Conservation (phyloP, 208 protist genomes). For the Crithidia bombi region DNA sequence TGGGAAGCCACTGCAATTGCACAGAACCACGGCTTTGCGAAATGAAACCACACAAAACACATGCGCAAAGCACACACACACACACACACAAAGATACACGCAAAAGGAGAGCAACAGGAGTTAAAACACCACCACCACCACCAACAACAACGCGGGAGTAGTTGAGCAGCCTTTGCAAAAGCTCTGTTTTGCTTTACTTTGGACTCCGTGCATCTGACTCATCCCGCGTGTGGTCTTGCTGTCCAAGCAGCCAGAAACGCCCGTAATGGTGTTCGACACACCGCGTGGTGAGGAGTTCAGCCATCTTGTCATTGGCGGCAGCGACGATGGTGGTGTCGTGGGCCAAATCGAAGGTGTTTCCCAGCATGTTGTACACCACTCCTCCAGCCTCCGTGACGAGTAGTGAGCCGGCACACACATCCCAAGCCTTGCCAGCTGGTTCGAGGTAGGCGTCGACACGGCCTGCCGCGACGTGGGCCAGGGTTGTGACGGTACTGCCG, state of each 20-base stretch:
- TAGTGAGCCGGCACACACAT: constrained; percentile 64
- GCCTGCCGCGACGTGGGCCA: constrained; percentile 64
- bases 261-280: constrained; percentile 43
- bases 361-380: constrained; percentile 58
- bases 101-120: background rate
- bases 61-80: too few relatives aligned
- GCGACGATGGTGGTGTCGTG: constrained; percentile 58
- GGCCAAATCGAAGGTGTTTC: constrained; percentile 54
- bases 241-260: constrained; percentile 42
- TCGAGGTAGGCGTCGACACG: constrained; percentile 72
- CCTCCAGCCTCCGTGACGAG: constrained; percentile 79
- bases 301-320: constrained; percentile 44
- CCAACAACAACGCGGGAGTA: background rate
- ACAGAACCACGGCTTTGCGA: too few relatives aligned
- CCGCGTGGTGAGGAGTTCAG: constrained; percentile 30
- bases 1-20: too few relatives aligned
- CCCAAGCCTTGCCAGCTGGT: constrained; percentile 56
- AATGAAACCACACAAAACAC: too few relatives aligned
- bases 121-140: background rate
- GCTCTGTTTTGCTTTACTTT: background rate
- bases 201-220: too few relatives aligned
- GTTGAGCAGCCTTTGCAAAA: background rate
- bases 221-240: background rate
- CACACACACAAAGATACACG: too few relatives aligned
- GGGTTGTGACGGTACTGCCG: constrained; percentile 46